Percentiles rank a stretch among this genome's conserved stretches.
Evolutionary conservation across 108 stramenopile species (phyloP).

Genomic region (Epipyxis sp.): DNA sequence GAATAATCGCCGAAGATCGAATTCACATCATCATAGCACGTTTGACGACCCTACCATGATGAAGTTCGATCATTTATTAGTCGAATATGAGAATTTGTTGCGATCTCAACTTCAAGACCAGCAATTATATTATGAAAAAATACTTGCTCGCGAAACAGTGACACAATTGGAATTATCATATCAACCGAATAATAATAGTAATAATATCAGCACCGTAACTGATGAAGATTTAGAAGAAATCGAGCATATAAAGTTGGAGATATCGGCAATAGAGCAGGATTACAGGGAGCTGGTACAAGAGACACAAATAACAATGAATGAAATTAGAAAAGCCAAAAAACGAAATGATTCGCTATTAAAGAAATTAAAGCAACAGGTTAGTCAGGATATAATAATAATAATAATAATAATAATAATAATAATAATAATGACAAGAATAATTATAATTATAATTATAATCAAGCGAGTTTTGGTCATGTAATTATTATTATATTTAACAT

Average conservation of each 20-base stretch:
- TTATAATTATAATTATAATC: no score
- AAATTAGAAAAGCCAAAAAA: neutral
- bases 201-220: neutral
- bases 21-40: no score
- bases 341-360: neutral
- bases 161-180: neutral
- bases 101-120: conserved; percentile 29
- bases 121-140: conserved; percentile 7
- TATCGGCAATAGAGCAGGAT: neutral
- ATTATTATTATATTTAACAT: neutral
- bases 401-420: no score
- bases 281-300: neutral
- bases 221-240: neutral
- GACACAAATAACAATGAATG: neutral
- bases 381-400: no score
- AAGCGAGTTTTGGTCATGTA: neutral
- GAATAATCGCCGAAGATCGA: no score
- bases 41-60: no score
- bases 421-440: no score
- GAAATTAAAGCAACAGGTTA: neutral
- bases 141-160: conserved; percentile 2
- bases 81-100: conserved; percentile 17
- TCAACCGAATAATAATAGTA: neutral
- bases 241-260: neutral
- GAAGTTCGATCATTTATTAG: conserved; percentile 9